These are phyloP conservation scores for Fusarium tricinctum DNA, from an alignment of 2,329 filamentous ascomycete genomes.

Conservation along the genomic window DNA sequence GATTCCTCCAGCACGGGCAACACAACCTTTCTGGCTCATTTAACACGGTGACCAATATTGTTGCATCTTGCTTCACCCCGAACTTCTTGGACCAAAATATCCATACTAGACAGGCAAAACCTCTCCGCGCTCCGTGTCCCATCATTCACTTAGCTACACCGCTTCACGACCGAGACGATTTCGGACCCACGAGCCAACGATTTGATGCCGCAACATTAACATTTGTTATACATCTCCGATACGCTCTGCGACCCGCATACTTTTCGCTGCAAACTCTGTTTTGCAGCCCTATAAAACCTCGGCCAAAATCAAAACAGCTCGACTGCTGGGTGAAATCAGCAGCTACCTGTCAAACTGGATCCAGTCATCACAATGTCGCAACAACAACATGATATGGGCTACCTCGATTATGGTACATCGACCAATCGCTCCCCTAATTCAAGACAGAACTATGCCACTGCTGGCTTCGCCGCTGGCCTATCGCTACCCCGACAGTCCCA, in stretches of 20 bases:
- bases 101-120: slow-evolving; percentile 25
- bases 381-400: slow-evolving; percentile 73
- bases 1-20: slow-evolving; percentile 14
- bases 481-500: slow-evolving; percentile 69
- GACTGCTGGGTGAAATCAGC: slow-evolving; percentile 46
- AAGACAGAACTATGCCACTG: slow-evolving; percentile 66
- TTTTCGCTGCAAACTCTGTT: slow-evolving; percentile 17
- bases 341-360: slow-evolving; percentile 42
- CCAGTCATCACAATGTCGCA: slow-evolving; percentile 57
- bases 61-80: slow-evolving; percentile 12
- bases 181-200: slow-evolving; percentile 37
- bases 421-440: slow-evolving; percentile 78
- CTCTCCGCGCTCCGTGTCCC: slow-evolving; percentile 19
- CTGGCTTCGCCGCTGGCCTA: slow-evolving; percentile 64
- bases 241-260: slow-evolving; percentile 19
- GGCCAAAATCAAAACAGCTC: slow-evolving; percentile 11
- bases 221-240: slow-evolving; percentile 25
- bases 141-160: slow-evolving; percentile 32
- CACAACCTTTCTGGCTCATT: slow-evolving; percentile 16
- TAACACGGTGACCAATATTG: slow-evolving; percentile 9
- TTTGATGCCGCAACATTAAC: slow-evolving; percentile 46
- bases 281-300: slow-evolving; percentile 17
- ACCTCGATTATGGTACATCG: slow-evolving; percentile 75
- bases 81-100: slow-evolving; percentile 3
- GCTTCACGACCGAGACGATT: slow-evolving; percentile 45